phyloP scores from a whole-genome alignment of 495 filamentous ascomycete species.

The Aspergillus cristatus region DNA sequence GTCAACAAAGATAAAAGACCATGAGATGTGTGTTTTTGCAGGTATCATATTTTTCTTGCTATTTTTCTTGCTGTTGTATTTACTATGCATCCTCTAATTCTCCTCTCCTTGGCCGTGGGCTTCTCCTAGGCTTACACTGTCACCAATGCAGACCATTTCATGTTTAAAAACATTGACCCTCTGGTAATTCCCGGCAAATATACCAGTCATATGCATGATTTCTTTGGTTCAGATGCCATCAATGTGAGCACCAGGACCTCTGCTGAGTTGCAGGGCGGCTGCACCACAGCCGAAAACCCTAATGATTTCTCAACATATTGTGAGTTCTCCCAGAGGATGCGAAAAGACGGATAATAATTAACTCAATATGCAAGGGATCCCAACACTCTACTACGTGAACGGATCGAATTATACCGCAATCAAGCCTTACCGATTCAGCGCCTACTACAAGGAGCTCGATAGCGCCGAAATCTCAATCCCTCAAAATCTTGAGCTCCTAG shows the following conservation, averaged over 20 bases:
- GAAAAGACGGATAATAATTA: background rate
- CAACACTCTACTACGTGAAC: slow-evolving; percentile 12
- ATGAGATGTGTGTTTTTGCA: too few relatives aligned
- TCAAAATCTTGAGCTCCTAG: slow-evolving; percentile 10
- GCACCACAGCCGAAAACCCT: slow-evolving; percentile 10
- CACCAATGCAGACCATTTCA: slow-evolving; percentile 7
- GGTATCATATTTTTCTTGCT: too few relatives aligned
- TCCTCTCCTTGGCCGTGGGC: slow-evolving; percentile 9
- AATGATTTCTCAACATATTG: slow-evolving; percentile 16
- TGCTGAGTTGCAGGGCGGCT: slow-evolving; percentile 12
- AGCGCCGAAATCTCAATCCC: slow-evolving; percentile 11
- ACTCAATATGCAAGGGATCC: slow-evolving; percentile 6
- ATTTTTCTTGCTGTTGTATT: background rate
- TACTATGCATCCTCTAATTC: slow-evolving; percentile 9
- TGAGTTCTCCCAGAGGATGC: slow-evolving; percentile 1
- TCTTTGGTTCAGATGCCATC: slow-evolving; percentile 16
- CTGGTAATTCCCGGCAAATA: slow-evolving; percentile 12
- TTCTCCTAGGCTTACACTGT: slow-evolving; percentile 13
- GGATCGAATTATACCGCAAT: slow-evolving; percentile 8
- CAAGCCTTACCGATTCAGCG: slow-evolving; percentile 12
- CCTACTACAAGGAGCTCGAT: slow-evolving; percentile 10
- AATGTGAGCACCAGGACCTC: slow-evolving; percentile 9
- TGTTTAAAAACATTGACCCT: slow-evolving; percentile 17
- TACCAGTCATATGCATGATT: slow-evolving; percentile 16
- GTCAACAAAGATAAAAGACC: too few relatives aligned